These are phyloP conservation scores for Phytophthora sp. DNA, from an alignment of 352 stramenopile genomes.

Conservation along the genomic window DNA sequence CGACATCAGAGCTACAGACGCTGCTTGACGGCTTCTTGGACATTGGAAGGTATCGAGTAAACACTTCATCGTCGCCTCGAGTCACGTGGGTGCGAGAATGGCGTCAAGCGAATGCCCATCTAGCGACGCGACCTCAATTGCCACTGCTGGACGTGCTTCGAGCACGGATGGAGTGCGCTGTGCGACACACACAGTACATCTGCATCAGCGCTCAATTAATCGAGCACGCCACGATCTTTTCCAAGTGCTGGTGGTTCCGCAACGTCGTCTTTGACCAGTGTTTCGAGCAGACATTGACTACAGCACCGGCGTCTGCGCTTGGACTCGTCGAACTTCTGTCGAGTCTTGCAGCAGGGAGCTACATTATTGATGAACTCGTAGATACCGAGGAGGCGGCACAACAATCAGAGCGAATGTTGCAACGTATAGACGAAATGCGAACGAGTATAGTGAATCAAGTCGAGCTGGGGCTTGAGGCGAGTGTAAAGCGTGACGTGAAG, in stretches of 20 bases:
- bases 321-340: conserved; percentile 42
- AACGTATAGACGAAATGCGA: conserved; percentile 37
- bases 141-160: conserved; percentile 30
- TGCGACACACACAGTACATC: conserved; percentile 53
- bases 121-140: conserved; percentile 25
- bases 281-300: conserved; percentile 28
- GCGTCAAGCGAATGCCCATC: conserved; percentile 56
- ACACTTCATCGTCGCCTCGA: conserved; percentile 14
- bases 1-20: conserved; percentile 20
- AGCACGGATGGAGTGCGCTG: conserved; percentile 50
- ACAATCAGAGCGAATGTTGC: conserved; percentile 23
- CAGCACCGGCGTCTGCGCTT: conserved; percentile 17
- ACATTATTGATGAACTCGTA: conserved; percentile 46
- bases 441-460: conserved; percentile 32
- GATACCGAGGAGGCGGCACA: conserved; percentile 36
- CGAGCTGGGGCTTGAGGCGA: conserved; percentile 35
- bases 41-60: conserved; percentile 35
- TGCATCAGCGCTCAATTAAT: conserved; percentile 35
- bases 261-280: conserved; percentile 38
- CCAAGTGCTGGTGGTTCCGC: conserved; percentile 62
- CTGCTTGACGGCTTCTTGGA: conserved; percentile 57
- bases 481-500: conserved; percentile 25
- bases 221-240: conserved; percentile 40
- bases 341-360: conserved; percentile 31
- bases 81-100: conserved; percentile 64